These are phyloP conservation scores for Apiospora aurea DNA, from an alignment of 2,329 filamentous ascomycete genomes.

Conservation along the genomic window DNA sequence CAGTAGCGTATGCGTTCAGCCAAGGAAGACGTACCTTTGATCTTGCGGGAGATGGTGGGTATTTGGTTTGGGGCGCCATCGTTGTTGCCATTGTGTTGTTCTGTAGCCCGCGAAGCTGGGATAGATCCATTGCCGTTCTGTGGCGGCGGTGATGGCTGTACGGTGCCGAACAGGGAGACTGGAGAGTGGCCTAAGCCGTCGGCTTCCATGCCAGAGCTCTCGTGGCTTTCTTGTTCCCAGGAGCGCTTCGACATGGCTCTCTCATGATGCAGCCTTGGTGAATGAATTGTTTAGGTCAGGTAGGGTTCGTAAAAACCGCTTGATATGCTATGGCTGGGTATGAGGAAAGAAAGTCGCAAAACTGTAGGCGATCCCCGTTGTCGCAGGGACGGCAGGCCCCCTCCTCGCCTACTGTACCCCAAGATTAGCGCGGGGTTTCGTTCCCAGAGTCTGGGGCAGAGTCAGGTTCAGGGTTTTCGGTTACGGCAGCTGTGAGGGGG, in stretches of 20 bases:
- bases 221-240: conserved; percentile 27
- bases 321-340: background rate
- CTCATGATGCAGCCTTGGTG: background rate
- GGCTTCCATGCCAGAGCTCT: background rate
- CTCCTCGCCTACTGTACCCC: background rate
- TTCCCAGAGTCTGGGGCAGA: background rate
- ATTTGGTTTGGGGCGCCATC: conserved; percentile 22
- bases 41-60: conserved; percentile 30
- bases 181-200: background rate
- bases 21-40: conserved; percentile 20
- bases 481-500: background rate
- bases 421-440: background rate
- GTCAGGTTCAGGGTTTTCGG: background rate
- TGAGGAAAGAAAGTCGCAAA: background rate
- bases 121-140: background rate
- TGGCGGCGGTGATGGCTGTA: background rate
- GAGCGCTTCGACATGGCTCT: conserved; percentile 28
- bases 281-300: background rate
- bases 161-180: conserved; percentile 12
- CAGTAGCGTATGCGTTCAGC: background rate
- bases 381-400: conserved; percentile 2
- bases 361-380: background rate
- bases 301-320: background rate
- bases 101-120: background rate
- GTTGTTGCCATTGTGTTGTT: background rate